phyloP scores from a whole-genome alignment of 2,329 filamentous ascomycete genomes.

The Drechslerella dactyloides region DNA sequence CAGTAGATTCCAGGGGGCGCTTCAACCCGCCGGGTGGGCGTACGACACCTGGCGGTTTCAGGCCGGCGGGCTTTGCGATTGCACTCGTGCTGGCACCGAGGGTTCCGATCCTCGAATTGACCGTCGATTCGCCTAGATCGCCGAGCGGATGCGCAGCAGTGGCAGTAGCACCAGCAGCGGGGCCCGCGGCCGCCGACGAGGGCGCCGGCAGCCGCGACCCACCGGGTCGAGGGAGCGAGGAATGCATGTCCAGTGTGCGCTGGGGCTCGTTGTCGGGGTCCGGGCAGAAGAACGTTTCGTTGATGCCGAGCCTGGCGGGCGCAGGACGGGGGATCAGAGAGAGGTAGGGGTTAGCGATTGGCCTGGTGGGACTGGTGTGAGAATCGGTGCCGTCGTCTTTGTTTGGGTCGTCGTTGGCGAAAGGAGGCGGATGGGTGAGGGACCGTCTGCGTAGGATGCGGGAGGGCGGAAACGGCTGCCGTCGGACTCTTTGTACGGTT shows the following conservation, averaged over 20 bases:
- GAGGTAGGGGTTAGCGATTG: conserved; percentile 10
- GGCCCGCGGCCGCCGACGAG: conserved; percentile 20
- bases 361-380: neutral
- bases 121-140: conserved; percentile 39
- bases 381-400: conserved; percentile 9
- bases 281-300: conserved; percentile 20
- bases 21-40: conserved; percentile 8
- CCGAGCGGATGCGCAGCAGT: conserved; percentile 23
- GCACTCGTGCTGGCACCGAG: conserved; percentile 16
- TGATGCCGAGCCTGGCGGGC: conserved; percentile 23
- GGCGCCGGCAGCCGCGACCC: conserved; percentile 48
- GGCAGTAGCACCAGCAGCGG: conserved; percentile 14
- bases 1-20: conserved; percentile 20
- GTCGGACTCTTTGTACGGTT: conserved; percentile 17
- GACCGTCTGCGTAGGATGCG: conserved; percentile 19
- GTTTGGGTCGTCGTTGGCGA: conserved; percentile 23
- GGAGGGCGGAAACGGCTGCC: conserved; percentile 19
- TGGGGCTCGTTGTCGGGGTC: conserved; percentile 16
- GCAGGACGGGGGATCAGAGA: conserved; percentile 12
- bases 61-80: conserved; percentile 29
- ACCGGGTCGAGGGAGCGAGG: conserved; percentile 49
- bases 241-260: conserved; percentile 32
- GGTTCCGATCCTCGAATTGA: conserved; percentile 37
- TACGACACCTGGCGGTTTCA: conserved; percentile 23
- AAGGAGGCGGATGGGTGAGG: conserved; percentile 29